phyloP scores from a whole-genome alignment of 2,329 filamentous ascomycete genomes.

The Claviceps quebecensis region DNA sequence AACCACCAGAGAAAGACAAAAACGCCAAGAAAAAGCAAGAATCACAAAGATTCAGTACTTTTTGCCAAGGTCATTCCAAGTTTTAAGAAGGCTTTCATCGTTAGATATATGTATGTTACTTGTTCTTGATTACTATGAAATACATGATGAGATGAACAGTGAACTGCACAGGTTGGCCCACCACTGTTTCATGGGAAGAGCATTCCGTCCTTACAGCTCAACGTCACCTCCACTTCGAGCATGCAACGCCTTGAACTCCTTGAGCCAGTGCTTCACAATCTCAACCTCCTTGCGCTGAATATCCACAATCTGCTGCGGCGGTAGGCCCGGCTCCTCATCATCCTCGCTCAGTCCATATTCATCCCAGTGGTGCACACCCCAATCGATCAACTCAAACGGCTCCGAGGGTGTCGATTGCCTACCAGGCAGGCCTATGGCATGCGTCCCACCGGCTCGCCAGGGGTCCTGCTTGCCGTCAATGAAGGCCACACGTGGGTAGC shows the following conservation, averaged over 20 bases:
- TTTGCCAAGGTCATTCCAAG: too few species aligned
- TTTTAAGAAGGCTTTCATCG: too few species aligned
- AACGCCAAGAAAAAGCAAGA: too few species aligned
- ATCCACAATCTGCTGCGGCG: slow-evolving; percentile 42
- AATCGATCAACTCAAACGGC: slow-evolving; percentile 59
- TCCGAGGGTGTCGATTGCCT: slow-evolving; percentile 47
- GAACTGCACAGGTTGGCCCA: too few species aligned
- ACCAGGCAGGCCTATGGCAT: slow-evolving; percentile 45
- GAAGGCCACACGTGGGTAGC: slow-evolving; percentile 59
- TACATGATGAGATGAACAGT: too few species aligned
- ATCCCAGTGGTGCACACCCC: slow-evolving; percentile 74
- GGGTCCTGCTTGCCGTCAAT: slow-evolving; percentile 69
- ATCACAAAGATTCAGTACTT: too few species aligned
- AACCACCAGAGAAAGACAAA: too few species aligned
- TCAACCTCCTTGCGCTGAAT: slow-evolving; percentile 43
- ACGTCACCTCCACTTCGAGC: background rate
- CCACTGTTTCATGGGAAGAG: background rate
- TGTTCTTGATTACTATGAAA: too few species aligned
- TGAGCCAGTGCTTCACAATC: slow-evolving; percentile 55
- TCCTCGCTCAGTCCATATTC: slow-evolving; percentile 48
- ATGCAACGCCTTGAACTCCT: slow-evolving; percentile 30
- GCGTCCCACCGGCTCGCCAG: slow-evolving; percentile 61
- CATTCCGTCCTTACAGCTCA: background rate
- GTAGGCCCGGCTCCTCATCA: slow-evolving; percentile 39
- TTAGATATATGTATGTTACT: too few species aligned